Evolutionary conservation across 768 basidiomycete genomes (phyloP), one percentile per base, ranked within the genome.

Genomic region (Boletus sensibilis): DNA sequence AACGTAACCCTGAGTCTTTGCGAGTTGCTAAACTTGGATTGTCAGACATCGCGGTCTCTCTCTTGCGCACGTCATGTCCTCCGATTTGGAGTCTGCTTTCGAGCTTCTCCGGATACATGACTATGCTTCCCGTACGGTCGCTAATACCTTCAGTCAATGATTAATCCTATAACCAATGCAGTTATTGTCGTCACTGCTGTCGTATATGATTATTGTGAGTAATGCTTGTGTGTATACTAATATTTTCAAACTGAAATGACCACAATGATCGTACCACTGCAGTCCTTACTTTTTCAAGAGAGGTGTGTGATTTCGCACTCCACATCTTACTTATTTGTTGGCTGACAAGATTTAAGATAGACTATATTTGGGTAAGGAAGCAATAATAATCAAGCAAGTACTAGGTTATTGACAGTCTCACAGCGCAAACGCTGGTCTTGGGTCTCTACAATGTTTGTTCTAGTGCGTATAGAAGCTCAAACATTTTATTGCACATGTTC

Each of bases 161-260:
- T 47, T 2, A 2, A 43, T 50, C 41, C 34, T 5, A 56, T 4
- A 0, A 23, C 12, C 2, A 8, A 8, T 14, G 2, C 14, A 60
- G 58, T 60, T 7, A 1, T 16, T 1, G 14, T 45, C 4, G 18
- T 42, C 4, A 44, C 42, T 20, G 33, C 33, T 34, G 44, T 57
- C 5, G 37, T 31, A 14, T 62, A 62, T 39, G 61, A 61, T 27
- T 61, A 56, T 14, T 4, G 58, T 61, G 31, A 52, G 60, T 31
- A 6, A 21, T 29, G 4, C 10, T n/a, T 3, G n/a, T 8, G 29
- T 3, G 2, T 18, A 33, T 2, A 1, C 2, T 25, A 7, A 6
- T 10, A 4, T 4, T 8, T 3, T 33, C 4, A 3, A 11, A 5
- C 14, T 18, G 2, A 23, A 34, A 0, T 46, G 16, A 53, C 23